phyloP scores from a whole-genome alignment of 495 filamentous ascomycete genomes.

The Penicillium pulvis region DNA sequence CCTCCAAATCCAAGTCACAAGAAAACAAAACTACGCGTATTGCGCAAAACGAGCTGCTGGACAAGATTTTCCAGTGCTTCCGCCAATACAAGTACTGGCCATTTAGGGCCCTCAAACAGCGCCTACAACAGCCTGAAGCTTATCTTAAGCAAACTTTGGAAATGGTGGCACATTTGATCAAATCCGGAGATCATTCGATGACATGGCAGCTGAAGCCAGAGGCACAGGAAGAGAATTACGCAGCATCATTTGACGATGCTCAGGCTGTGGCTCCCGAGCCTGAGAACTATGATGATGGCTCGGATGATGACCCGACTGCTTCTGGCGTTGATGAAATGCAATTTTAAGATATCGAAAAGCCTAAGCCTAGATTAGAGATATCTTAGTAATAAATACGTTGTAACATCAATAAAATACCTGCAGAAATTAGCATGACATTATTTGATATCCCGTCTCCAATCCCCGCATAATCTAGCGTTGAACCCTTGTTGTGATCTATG shows the following conservation, averaged over 20 bases:
- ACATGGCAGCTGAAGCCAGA: conserved; percentile 81
- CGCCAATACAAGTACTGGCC: conserved; percentile 84
- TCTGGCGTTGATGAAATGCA: conserved; percentile 64
- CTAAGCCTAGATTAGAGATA: conserved; percentile 10
- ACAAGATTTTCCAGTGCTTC: conserved; percentile 80
- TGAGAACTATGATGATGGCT: conserved; percentile 45
- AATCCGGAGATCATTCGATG: conserved; percentile 77
- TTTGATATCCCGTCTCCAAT: too few species aligned
- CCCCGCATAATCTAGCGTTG: too few species aligned
- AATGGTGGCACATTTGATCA: conserved; percentile 77
- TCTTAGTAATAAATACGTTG: conserved; percentile 10
- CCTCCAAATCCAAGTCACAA: conserved; percentile 49
- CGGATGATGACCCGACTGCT: conserved; percentile 45
- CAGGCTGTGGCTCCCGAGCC: conserved; percentile 51
- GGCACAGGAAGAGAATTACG: conserved; percentile 59
- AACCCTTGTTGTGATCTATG: conserved; percentile 1
- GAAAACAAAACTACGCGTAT: conserved; percentile 86
- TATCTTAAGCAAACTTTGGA: conserved; percentile 86
- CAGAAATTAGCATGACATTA: too few species aligned
- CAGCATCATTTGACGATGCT: conserved; percentile 36
- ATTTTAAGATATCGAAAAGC: conserved; percentile 68
- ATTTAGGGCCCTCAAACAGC: conserved; percentile 73
- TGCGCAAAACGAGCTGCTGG: conserved; percentile 80
- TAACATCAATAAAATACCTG: background rate
- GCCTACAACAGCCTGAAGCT: conserved; percentile 81